phyloP scores from a whole-genome alignment of 2,329 filamentous ascomycete species.

The Capronia epimyces region DNA sequence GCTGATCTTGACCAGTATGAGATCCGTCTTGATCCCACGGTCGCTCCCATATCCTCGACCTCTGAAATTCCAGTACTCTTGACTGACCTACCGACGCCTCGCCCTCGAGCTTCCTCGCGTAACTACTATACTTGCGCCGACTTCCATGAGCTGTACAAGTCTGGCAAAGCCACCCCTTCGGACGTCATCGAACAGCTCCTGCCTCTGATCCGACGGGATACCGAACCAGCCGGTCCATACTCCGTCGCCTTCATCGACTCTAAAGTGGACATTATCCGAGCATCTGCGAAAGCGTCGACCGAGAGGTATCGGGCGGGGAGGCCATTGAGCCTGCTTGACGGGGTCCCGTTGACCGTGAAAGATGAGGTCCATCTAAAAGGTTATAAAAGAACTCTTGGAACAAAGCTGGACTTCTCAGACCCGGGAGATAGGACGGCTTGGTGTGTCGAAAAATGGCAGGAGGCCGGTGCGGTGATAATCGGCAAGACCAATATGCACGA shows the following conservation, averaged over 20 bases:
- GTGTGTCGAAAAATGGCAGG: conserved; percentile 65
- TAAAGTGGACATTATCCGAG: conserved; percentile 57
- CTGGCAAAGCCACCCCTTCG: conserved; percentile 64
- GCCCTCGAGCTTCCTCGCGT: conserved; percentile 35
- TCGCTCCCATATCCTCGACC: conserved; percentile 42
- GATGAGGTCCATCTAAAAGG: conserved; percentile 70
- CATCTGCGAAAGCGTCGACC: conserved; percentile 67
- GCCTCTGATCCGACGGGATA: conserved; percentile 61
- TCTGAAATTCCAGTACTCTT: conserved; percentile 6
- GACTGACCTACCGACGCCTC: conserved; percentile 30
- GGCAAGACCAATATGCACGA: conserved; percentile 79
- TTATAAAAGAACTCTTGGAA: conserved; percentile 63
- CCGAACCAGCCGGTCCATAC: conserved; percentile 53
- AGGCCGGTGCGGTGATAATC: conserved; percentile 68
- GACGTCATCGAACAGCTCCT: conserved; percentile 67
- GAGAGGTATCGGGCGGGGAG: conserved; percentile 63
- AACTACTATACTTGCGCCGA: conserved; percentile 67
- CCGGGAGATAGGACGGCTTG: conserved; percentile 53
- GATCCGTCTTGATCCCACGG: conserved; percentile 53
- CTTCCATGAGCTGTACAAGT: conserved; percentile 69
- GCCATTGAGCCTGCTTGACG: conserved; percentile 66
- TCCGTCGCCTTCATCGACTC: conserved; percentile 67
- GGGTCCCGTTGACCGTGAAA: conserved; percentile 77
- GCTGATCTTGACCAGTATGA: conserved; percentile 51
- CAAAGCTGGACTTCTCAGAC: conserved; percentile 53